These are phyloP conservation scores for Backusella sp. DNA, from an alignment of 192 early-diverging fungal species.

Conservation along the genomic window DNA sequence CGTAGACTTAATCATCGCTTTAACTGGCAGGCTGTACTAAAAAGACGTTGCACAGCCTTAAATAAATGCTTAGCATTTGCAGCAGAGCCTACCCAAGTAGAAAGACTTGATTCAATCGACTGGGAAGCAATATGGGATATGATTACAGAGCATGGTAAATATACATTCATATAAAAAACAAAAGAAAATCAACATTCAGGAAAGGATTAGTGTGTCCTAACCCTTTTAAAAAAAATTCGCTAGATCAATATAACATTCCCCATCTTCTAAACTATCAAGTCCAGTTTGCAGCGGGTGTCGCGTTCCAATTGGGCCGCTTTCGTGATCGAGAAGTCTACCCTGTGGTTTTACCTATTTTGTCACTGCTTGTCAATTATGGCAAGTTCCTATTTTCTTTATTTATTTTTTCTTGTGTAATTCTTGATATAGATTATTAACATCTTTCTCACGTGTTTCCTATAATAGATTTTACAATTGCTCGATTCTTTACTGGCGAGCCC, in stretches of 20 bases:
- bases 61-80: slow-evolving; percentile 19
- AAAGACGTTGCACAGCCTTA: slow-evolving; percentile 28
- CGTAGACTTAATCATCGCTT: slow-evolving; percentile 14
- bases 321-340: slow-evolving; percentile 24
- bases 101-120: slow-evolving; percentile 16
- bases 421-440: background rate
- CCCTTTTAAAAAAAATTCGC: background rate
- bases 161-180: background rate
- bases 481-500: slow-evolving; percentile 13
- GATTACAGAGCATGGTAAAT: slow-evolving; percentile 42
- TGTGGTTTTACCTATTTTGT: slow-evolving; percentile 34
- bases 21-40: slow-evolving; percentile 28
- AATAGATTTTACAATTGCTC: slow-evolving; percentile 26
- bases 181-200: background rate
- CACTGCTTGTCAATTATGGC: slow-evolving; percentile 37
- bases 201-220: background rate
- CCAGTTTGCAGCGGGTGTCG: slow-evolving; percentile 24
- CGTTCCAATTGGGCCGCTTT: slow-evolving; percentile 28
- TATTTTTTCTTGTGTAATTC: slow-evolving; percentile 2
- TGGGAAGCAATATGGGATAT: slow-evolving; percentile 40
- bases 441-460: slow-evolving; percentile 10
- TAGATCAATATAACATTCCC: slow-evolving; percentile 36
- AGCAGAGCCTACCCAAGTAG: background rate
- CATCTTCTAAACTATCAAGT: slow-evolving; percentile 33
- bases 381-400: slow-evolving; percentile 1